Conservation (phyloP, 2,329 filamentous ascomycete genomes). For the Trichoderma cornu-damae region DNA sequence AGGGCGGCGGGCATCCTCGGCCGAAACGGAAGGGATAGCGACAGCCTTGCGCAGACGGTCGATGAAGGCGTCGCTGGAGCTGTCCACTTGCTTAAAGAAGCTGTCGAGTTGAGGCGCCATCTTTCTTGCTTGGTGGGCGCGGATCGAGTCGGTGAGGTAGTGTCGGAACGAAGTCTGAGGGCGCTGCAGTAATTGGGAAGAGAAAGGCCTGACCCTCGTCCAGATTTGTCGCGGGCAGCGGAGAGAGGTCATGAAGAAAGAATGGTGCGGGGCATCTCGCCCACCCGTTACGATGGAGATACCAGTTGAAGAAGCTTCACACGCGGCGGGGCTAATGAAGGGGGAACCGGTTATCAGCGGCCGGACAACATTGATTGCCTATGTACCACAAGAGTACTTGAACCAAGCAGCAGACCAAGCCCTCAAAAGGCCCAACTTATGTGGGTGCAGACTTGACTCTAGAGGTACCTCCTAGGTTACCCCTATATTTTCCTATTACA, state of each 20-base stretch:
- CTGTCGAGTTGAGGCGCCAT: slow-evolving; percentile 89
- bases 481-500: background rate
- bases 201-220: slow-evolving; percentile 22
- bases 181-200: slow-evolving; percentile 21
- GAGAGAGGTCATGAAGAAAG: slow-evolving; percentile 31
- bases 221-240: slow-evolving; percentile 24
- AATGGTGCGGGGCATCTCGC: slow-evolving; percentile 45
- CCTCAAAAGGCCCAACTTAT: background rate
- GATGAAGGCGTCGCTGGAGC: slow-evolving; percentile 74
- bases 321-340: slow-evolving; percentile 15
- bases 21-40: slow-evolving; percentile 92
- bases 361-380: slow-evolving; percentile 12
- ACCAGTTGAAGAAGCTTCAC: slow-evolving; percentile 15
- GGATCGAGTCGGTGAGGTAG: slow-evolving; percentile 51
- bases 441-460: background rate
- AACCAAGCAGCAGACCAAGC: background rate
- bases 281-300: slow-evolving; percentile 22
- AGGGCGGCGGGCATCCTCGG: slow-evolving; percentile 78
- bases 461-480: background rate
- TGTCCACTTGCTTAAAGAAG: slow-evolving; percentile 90
- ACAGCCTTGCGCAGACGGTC: slow-evolving; percentile 87
- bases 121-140: slow-evolving; percentile 58
- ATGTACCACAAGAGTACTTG: slow-evolving; percentile 1
- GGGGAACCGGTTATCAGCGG: slow-evolving; percentile 28
- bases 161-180: slow-evolving; percentile 27